phyloP scores from a whole-genome alignment of 768 basidiomycete species.

The Plicaturopsis crispa region DNA sequence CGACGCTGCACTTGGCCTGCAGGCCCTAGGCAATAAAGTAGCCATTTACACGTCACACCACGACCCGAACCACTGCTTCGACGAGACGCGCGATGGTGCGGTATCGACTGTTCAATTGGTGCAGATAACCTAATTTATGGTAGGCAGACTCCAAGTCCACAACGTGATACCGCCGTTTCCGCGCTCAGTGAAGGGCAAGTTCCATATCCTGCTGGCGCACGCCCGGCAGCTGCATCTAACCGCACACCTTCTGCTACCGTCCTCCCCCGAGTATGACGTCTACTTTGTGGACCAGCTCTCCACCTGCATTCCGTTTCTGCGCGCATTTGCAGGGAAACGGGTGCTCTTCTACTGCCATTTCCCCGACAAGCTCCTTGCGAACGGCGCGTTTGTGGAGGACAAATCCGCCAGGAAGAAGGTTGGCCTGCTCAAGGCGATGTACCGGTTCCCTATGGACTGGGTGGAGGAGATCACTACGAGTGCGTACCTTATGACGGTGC shows the following conservation, averaged over 20 bases:
- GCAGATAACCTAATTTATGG: neutral
- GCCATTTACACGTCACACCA: conserved; percentile 93
- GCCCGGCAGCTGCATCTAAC: conserved; percentile 82
- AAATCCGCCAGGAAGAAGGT: conserved; percentile 30
- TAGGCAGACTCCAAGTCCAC: conserved; percentile 77
- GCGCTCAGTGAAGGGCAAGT: conserved; percentile 66
- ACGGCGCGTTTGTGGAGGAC: conserved; percentile 58
- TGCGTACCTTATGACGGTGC: conserved; percentile 27
- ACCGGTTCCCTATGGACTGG: conserved; percentile 86
- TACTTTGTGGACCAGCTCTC: conserved; percentile 95
- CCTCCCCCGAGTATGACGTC: conserved; percentile 60
- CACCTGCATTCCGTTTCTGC: conserved; percentile 81
- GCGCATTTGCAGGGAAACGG: conserved; percentile 56
- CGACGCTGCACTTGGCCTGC: conserved; percentile 87
- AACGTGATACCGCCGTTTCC: conserved; percentile 72
- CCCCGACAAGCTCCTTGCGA: conserved; percentile 86
- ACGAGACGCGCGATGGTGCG: conserved; percentile 87
- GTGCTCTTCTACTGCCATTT: conserved; percentile 98
- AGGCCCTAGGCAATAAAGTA: conserved; percentile 76
- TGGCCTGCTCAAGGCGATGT: conserved; percentile 60
- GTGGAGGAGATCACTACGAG: conserved; percentile 87
- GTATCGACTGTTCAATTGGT: conserved; percentile 1
- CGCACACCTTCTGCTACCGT: conserved; percentile 45
- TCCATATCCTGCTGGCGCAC: conserved; percentile 88
- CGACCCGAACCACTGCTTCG: conserved; percentile 81